A percentile compares a stretch with the other conserved stretches of the same genome.
Conservation (phyloP, 1,284 basidiomycete genomes). For the Fomitopsis betulina region DNA sequence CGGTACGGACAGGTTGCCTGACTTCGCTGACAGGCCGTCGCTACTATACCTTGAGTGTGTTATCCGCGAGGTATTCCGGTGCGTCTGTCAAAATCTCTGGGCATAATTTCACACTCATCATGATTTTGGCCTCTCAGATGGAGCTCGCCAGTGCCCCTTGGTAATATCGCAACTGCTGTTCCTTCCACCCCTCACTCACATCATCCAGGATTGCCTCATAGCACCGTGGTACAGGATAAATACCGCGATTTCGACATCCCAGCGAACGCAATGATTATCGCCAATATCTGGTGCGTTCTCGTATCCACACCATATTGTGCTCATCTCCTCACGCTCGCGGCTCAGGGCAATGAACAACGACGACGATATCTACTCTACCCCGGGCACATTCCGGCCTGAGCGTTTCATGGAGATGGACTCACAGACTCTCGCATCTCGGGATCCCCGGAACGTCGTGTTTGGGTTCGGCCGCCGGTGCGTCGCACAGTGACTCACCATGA, state of each 20-base stretch:
- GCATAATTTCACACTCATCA: neutral
- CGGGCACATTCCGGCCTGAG: constrained; percentile 26
- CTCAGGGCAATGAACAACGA: constrained; percentile 29
- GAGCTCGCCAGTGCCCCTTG: constrained; percentile 22
- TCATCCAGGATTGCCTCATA: constrained; percentile 40
- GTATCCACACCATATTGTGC: neutral
- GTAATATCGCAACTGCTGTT: constrained; percentile 9
- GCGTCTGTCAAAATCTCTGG: neutral
- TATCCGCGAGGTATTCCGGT: constrained; percentile 47
- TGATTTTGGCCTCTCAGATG: constrained; percentile 13
- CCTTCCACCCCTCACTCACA: neutral
- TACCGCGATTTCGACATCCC: constrained; percentile 47
- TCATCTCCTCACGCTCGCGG: neutral
- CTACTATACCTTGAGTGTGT: constrained; percentile 52
- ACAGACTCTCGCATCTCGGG: constrained; percentile 14
- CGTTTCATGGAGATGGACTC: constrained; percentile 25
- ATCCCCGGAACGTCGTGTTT: constrained; percentile 27
- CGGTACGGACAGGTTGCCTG: constrained; percentile 41
- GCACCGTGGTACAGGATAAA: constrained; percentile 41
- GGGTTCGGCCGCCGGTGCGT: constrained; percentile 35
- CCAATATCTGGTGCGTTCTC: constrained; percentile 40
- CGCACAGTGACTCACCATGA: neutral
- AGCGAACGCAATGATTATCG: constrained; percentile 39
- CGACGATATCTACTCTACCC: constrained; percentile 19
- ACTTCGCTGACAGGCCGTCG: constrained; percentile 41